Conservation (phyloP, 768 basidiomycete genomes). For the Mycena belliarum region DNA sequence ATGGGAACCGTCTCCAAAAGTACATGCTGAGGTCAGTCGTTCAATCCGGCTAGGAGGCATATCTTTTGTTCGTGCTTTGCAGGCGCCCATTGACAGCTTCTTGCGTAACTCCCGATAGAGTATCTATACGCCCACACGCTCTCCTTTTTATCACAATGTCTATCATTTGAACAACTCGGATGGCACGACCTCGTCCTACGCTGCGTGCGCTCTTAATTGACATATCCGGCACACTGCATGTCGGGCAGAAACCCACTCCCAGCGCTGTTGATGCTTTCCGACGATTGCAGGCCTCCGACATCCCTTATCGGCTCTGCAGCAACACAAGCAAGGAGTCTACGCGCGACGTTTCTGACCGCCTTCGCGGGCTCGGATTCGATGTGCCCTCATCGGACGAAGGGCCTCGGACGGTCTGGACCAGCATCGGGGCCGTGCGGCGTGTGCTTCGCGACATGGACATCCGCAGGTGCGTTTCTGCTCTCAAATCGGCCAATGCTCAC, state of each 20-base stretch:
- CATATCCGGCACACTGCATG: slow-evolving; percentile 66
- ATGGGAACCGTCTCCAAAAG: too few species aligned
- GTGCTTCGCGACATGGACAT: slow-evolving; percentile 42
- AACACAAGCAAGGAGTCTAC: slow-evolving; percentile 72
- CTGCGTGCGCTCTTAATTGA: slow-evolving; percentile 62
- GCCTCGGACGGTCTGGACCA: slow-evolving; percentile 57
- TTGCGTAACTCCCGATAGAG: too few species aligned
- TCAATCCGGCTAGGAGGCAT: too few species aligned
- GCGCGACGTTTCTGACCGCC: slow-evolving; percentile 38
- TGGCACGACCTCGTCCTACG: slow-evolving; percentile 28
- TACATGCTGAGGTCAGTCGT: too few species aligned
- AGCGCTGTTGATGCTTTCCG: slow-evolving; percentile 48
- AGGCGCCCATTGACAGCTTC: too few species aligned
- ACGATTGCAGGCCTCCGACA: slow-evolving; percentile 31
- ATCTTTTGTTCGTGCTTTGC: too few species aligned
- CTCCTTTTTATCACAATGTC: too few species aligned
- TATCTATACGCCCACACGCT: too few species aligned
- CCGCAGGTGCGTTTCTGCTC: slow-evolving; percentile 36
- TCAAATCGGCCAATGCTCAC: not conserved
- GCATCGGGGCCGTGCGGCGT: slow-evolving; percentile 57
- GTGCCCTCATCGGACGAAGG: slow-evolving; percentile 20
- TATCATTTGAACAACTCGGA: too few species aligned
- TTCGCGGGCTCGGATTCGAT: slow-evolving; percentile 53
- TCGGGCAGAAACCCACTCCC: slow-evolving; percentile 50
- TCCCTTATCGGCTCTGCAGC: slow-evolving; percentile 60